Conservation (phyloP, 768 basidiomycete genomes). For the Dentipellis fragilis region DNA sequence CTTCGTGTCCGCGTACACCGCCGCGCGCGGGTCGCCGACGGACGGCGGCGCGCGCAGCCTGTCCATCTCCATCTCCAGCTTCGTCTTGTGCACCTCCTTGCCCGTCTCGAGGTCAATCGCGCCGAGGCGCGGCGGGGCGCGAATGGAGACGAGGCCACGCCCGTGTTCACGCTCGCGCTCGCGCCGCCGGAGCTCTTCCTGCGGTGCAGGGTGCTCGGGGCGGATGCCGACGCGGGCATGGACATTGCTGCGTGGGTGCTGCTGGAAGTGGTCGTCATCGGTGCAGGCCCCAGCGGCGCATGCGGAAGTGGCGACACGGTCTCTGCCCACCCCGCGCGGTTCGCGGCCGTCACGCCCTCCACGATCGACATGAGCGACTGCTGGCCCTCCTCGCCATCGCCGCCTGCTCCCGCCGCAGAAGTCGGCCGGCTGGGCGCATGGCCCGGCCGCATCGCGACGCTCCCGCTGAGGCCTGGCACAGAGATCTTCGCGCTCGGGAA, state of each 20-base stretch:
- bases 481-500: not conserved
- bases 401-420: not conserved
- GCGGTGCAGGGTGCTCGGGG: not conserved
- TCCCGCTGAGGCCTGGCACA: not conserved
- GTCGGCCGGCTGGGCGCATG: not conserved
- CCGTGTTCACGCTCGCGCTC: not conserved
- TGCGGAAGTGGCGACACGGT: slow-evolving; percentile 6
- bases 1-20: not conserved
- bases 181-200: not conserved
- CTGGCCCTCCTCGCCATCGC: slow-evolving; percentile 21
- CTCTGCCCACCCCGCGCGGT: slow-evolving; percentile 19
- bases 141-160: not conserved
- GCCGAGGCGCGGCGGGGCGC: not conserved
- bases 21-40: not conserved
- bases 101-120: not conserved
- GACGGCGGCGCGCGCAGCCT: not conserved
- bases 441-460: not conserved
- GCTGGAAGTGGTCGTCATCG: not conserved
- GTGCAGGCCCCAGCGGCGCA: not conserved
- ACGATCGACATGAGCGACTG: slow-evolving; percentile 53
- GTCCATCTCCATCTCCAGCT: not conserved
- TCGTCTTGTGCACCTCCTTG: not conserved
- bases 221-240: not conserved
- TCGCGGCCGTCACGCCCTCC: slow-evolving; percentile 42
- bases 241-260: not conserved